Percentiles rank a stretch among this genome's conserved stretches.
Evolutionary conservation across 345 rosid species (phyloP).

Genomic region (Iberis pinnata): DNA sequence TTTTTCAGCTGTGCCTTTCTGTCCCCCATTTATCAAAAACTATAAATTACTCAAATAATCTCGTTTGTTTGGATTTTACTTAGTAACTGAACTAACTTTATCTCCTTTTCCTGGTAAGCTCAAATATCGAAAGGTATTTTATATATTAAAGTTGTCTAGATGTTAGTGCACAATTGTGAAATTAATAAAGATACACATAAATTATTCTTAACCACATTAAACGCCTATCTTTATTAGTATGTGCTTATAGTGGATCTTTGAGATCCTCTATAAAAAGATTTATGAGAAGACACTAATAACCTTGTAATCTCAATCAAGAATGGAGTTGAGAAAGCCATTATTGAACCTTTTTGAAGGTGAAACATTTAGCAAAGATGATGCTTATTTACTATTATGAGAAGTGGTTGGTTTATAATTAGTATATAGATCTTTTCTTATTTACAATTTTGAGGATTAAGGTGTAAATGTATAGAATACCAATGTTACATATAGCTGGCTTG

Average conservation of each 20-base stretch:
- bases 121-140: conserved; percentile 23
- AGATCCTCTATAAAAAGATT: conserved; percentile 13
- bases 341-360: conserved; percentile 4
- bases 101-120: conserved; percentile 23
- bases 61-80: conserved; percentile 13
- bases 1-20: conserved; percentile 23
- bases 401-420: conserved; percentile 14
- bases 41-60: not conserved
- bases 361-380: conserved; percentile 4
- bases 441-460: conserved; percentile 5
- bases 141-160: conserved; percentile 23
- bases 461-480: conserved; percentile 4
- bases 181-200: conserved; percentile 3
- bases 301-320: too few relatives aligned
- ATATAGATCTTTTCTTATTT: conserved; percentile 3
- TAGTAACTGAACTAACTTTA: conserved; percentile 10
- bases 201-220: not conserved
- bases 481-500: conserved; percentile 13
- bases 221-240: not conserved
- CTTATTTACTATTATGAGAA: conserved; percentile 4
- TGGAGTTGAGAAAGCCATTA: conserved; percentile 18
- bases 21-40: conserved; percentile 28
- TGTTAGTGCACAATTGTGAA: conserved; percentile 25
- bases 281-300: conserved; percentile 18
- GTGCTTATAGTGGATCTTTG: conserved; percentile 11